Percentiles rank a stretch among this genome's conserved stretches.
These are phyloP conservation scores for Nicotiana benthamiana DNA, from an alignment of 257 asterid species.

Conservation along the genomic window DNA sequence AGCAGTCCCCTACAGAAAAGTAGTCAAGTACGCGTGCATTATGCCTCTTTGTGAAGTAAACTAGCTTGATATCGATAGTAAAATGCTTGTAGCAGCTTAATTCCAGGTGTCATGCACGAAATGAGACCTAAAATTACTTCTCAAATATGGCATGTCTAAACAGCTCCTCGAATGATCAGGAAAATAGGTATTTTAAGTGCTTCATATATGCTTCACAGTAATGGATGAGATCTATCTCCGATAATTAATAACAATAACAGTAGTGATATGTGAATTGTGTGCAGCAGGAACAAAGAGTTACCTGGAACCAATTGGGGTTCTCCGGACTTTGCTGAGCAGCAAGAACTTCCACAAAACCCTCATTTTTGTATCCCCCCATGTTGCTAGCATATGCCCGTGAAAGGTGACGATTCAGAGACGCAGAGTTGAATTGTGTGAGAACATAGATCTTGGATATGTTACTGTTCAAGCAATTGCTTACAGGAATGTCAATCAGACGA, in stretches of 20 bases:
- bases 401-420: constrained; percentile 91
- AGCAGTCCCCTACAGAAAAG: constrained; percentile 71
- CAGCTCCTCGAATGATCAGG: neutral
- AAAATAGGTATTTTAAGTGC: neutral
- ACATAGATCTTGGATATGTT: constrained; percentile 87
- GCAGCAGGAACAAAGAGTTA: constrained; percentile 3
- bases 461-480: constrained; percentile 94
- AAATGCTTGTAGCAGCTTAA: neutral
- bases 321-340: constrained; percentile 99
- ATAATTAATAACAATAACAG: neutral
- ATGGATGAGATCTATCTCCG: neutral
- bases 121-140: neutral
- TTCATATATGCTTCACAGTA: neutral
- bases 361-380: constrained; percentile 85
- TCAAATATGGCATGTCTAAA: neutral
- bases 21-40: neutral
- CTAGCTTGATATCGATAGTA: neutral
- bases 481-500: constrained; percentile 86
- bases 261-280: neutral
- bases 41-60: neutral
- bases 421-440: constrained; percentile 93
- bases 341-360: constrained; percentile 96
- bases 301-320: constrained; percentile 98
- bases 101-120: neutral
- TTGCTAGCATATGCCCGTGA: constrained; percentile 90